A percentile compares a stretch with the other conserved stretches of the same genome.
Evolutionary conservation across 495 filamentous ascomycete species (phyloP).

Genomic region (Rhypophila decipiens): DNA sequence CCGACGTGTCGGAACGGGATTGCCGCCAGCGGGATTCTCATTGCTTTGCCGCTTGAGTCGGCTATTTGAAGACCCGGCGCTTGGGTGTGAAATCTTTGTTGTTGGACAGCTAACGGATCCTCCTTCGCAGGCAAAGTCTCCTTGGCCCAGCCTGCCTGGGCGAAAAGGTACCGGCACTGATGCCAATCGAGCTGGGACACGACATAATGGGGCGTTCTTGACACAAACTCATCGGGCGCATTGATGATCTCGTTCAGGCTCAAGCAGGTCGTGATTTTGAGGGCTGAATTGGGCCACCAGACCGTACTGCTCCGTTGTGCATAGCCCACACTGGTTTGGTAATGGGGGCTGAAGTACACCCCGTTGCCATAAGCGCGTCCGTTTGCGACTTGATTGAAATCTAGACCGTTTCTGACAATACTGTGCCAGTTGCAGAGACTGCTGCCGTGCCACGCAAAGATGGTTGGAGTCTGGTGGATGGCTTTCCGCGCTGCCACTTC

Average conservation of each 20-base stretch:
- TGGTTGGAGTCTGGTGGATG: constrained; percentile 48
- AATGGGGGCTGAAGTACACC: constrained; percentile 66
- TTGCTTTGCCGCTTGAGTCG: not conserved
- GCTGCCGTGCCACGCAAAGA: constrained; percentile 86
- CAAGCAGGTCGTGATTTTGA: constrained; percentile 55
- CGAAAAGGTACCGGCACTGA: constrained; percentile 83
- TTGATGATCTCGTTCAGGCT: constrained; percentile 89
- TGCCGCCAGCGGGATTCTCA: constrained; percentile 24
- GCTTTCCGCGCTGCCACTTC: constrained; percentile 34
- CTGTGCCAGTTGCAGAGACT: constrained; percentile 76
- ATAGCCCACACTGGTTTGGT: constrained; percentile 54
- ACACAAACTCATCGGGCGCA: constrained; percentile 54
- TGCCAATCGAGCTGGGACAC: constrained; percentile 80
- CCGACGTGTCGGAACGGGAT: constrained; percentile 15
- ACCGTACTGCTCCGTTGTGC: not conserved
- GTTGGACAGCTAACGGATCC: not conserved
- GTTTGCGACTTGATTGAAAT: constrained; percentile 55
- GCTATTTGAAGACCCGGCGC: constrained; percentile 3
- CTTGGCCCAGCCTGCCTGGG: constrained; percentile 27
- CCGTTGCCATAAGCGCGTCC: constrained; percentile 76
- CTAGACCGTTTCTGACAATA: constrained; percentile 76
- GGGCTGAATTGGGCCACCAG: constrained; percentile 58
- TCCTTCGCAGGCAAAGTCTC: not conserved
- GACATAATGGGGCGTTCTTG: constrained; percentile 56
- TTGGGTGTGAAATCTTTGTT: constrained; percentile 1